These are phyloP conservation scores for Cladosporium sphaerospermum DNA, from an alignment of 2,329 filamentous ascomycete genomes.

Conservation along the genomic window DNA sequence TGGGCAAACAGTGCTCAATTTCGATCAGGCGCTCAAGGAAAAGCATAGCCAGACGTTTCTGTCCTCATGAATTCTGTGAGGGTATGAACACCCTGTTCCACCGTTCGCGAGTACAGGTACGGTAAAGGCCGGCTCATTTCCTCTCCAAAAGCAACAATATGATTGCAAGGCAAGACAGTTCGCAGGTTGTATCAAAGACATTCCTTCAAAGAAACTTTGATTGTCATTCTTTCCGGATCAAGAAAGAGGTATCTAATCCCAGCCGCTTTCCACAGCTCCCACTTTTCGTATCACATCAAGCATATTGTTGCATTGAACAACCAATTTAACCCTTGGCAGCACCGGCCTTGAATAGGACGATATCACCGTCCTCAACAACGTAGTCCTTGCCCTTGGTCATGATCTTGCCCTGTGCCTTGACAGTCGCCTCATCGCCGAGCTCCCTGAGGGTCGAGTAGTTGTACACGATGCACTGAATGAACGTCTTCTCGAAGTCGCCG, in stretches of 20 bases:
- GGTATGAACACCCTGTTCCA: no score
- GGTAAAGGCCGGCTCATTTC: no score
- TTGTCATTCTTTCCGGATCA: conserved; percentile 1
- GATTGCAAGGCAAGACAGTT: no score
- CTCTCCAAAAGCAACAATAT: no score
- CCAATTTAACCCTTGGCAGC: conserved; percentile 56
- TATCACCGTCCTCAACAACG: conserved; percentile 75
- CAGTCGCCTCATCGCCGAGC: conserved; percentile 76
- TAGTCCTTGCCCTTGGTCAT: conserved; percentile 99
- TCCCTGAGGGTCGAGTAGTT: conserved; percentile 80
- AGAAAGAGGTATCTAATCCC: conserved; percentile 11
- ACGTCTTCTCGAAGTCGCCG: conserved; percentile 98
- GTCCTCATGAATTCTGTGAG: no score
- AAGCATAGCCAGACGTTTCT: no score
- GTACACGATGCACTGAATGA: conserved; percentile 93
- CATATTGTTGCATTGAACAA: conserved; percentile 2
- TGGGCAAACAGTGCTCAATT: conserved; percentile 25
- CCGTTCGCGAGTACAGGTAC: no score
- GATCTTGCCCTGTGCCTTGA: conserved; percentile 91
- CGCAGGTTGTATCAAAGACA: no score
- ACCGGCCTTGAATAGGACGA: conserved; percentile 83
- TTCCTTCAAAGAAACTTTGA: conserved; percentile 8
- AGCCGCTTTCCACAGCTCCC: conserved; percentile 1
- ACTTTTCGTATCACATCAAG: conserved; percentile 12
- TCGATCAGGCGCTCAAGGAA: conserved; percentile 21